Conservation (phyloP, 805 yeast species). For the Saccharomycopsis lassenensis region DNA sequence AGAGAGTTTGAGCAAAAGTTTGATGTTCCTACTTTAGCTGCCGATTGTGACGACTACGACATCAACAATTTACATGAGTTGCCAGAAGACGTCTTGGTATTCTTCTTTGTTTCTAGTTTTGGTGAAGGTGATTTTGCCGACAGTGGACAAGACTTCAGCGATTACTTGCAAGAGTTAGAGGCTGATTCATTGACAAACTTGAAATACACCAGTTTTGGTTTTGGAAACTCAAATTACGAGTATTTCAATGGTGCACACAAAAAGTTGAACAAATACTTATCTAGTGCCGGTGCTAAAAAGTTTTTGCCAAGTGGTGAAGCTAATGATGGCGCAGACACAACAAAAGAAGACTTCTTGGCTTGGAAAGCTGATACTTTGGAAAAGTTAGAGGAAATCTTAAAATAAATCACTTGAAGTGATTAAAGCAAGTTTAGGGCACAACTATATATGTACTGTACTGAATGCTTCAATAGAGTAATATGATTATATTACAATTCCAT, state of each 20-base stretch:
- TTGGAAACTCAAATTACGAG: slow-evolving; percentile 91
- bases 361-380: slow-evolving; percentile 83
- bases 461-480: no score
- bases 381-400: no score
- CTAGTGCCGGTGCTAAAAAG: slow-evolving; percentile 55
- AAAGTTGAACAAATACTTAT: slow-evolving; percentile 36
- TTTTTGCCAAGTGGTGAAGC: slow-evolving; percentile 82
- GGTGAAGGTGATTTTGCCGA: slow-evolving; percentile 99
- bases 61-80: slow-evolving; percentile 62
- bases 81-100: slow-evolving; percentile 42
- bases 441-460: no score
- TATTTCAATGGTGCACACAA: slow-evolving; percentile 74
- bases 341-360: slow-evolving; percentile 88
- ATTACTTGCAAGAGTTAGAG: slow-evolving; percentile 35
- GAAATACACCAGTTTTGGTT: slow-evolving; percentile 69
- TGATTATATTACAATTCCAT: no score
- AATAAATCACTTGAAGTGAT: no score
- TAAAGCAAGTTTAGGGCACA: no score
- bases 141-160: slow-evolving; percentile 71
- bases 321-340: slow-evolving; percentile 89
- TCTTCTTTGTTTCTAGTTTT: slow-evolving; percentile 80
- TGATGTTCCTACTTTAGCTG: slow-evolving; percentile 72
- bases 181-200: slow-evolving; percentile 37
- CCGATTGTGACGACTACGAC: slow-evolving; percentile 81
- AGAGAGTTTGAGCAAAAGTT: slow-evolving; percentile 77